phyloP scores from a whole-genome alignment of 2,329 filamentous ascomycete species.

The Fonsecaea monophora region DNA sequence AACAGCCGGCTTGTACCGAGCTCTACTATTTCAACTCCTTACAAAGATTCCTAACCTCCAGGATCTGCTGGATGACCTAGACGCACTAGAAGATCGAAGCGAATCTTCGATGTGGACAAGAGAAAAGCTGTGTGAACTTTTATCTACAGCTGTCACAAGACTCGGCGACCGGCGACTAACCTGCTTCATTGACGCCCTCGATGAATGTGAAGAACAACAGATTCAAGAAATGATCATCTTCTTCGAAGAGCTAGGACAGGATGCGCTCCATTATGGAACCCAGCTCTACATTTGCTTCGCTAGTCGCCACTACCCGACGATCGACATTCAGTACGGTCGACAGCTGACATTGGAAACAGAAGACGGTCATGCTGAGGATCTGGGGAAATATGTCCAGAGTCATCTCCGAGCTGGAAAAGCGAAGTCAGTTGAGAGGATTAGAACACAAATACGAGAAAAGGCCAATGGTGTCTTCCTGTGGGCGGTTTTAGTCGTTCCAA shows the following conservation, averaged over 20 bases:
- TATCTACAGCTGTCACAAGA: constrained; percentile 39
- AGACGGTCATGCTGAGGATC: constrained; percentile 44
- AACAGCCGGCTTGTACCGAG: constrained; percentile 58
- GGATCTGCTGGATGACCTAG: constrained; percentile 39
- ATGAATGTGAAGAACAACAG: constrained; percentile 53
- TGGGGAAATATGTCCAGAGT: constrained; percentile 46
- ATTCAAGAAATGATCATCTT: constrained; percentile 48
- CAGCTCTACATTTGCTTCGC: constrained; percentile 49
- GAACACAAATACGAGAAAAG: constrained; percentile 45
- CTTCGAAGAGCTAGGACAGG: constrained; percentile 46
- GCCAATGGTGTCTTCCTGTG: constrained; percentile 56
- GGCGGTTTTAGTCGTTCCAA: constrained; percentile 54
- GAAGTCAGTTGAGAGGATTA: constrained; percentile 40
- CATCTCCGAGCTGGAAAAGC: constrained; percentile 42
- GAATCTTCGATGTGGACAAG: constrained; percentile 36
- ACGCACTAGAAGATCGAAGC: constrained; percentile 19
- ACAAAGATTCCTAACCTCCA: constrained; percentile 46
- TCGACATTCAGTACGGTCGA: constrained; percentile 44
- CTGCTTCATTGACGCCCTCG: constrained; percentile 56
- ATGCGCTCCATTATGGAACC: constrained; percentile 23
- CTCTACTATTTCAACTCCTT: constrained; percentile 58
- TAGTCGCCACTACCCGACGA: constrained; percentile 54
- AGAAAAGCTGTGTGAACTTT: constrained; percentile 42
- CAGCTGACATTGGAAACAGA: constrained; percentile 47
- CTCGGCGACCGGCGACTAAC: constrained; percentile 42